These are phyloP conservation scores for Lecanicillium sp. DNA, from an alignment of 2,329 filamentous ascomycete species.

Conservation along the genomic window DNA sequence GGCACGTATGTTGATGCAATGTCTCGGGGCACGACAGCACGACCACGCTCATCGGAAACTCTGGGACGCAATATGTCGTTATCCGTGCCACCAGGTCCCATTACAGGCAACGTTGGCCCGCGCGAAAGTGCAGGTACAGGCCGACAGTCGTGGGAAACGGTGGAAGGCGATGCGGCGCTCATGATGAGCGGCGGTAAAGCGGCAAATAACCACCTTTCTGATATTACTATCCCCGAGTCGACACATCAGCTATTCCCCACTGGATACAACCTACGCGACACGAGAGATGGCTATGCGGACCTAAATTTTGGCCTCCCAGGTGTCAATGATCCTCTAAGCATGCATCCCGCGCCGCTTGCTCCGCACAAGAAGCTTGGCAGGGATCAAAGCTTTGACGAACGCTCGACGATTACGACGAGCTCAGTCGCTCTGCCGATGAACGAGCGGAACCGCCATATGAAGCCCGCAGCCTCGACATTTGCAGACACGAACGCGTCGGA, in stretches of 20 bases:
- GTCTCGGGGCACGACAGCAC: conserved; percentile 15
- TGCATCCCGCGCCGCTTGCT: conserved; percentile 11
- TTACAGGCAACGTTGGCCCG: conserved; percentile 4
- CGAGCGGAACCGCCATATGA: conserved; percentile 1
- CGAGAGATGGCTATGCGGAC: conserved; percentile 18
- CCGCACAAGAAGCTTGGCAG: conserved; percentile 9
- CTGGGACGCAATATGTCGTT: conserved; percentile 12
- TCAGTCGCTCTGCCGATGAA: conserved; percentile 22
- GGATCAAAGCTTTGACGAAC: conserved; percentile 14
- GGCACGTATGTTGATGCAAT: conserved; percentile 16
- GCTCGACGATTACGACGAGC: conserved; percentile 23
- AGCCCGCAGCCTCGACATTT: conserved; percentile 8
- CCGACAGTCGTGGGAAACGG: conserved; percentile 9
- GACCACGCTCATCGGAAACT: conserved; percentile 18
- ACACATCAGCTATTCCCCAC: conserved; percentile 23
- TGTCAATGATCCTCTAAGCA: conserved; percentile 17
- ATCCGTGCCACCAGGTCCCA: background rate
- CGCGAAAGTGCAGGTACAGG: background rate
- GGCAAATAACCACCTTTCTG: conserved; percentile 16
- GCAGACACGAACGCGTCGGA: conserved; percentile 7
- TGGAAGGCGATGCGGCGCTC: conserved; percentile 11
- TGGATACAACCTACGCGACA: conserved; percentile 18
- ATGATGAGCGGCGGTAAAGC: conserved; percentile 18
- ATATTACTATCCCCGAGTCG: conserved; percentile 19
- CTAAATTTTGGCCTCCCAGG: conserved; percentile 21